Conservation (phyloP, 2,329 filamentous ascomycete genomes). For the Paracoccidioides brasiliensis region DNA sequence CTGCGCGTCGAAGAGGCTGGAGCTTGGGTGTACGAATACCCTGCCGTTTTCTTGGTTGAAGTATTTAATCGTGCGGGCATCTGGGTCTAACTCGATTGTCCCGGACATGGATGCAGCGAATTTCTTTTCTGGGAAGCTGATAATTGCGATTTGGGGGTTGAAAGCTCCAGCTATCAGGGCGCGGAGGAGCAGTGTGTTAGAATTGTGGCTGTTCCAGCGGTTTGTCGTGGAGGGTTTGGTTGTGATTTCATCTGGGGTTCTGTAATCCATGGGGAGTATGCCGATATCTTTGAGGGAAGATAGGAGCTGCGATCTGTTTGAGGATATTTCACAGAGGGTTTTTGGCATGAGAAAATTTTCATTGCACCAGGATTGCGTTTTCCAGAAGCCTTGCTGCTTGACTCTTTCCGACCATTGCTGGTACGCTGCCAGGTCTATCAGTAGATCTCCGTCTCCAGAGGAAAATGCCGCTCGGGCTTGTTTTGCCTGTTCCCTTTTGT, state of each 20-base stretch:
- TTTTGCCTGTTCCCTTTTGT: slow-evolving; percentile 71
- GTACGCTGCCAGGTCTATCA: slow-evolving; percentile 76
- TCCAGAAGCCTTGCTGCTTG: slow-evolving; percentile 32
- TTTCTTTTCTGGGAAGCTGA: slow-evolving; percentile 91
- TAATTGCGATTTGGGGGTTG: slow-evolving; percentile 76
- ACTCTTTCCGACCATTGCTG: slow-evolving; percentile 65
- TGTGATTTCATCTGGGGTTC: not conserved
- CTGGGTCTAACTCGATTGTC: slow-evolving; percentile 83
- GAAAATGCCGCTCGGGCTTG: slow-evolving; percentile 63
- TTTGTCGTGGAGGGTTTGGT: slow-evolving; percentile 34
- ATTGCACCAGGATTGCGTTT: slow-evolving; percentile 59
- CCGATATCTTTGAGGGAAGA: slow-evolving; percentile 75
- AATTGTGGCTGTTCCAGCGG: slow-evolving; percentile 22
- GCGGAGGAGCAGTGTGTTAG: slow-evolving; percentile 44
- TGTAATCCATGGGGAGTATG: slow-evolving; percentile 50
- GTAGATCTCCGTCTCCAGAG: slow-evolving; percentile 66
- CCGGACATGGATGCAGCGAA: slow-evolving; percentile 78
- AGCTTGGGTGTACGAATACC: slow-evolving; percentile 86
- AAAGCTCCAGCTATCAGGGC: slow-evolving; percentile 62
- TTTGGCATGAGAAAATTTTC: slow-evolving; percentile 74
- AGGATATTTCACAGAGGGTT: slow-evolving; percentile 75
- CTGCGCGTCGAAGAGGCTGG: slow-evolving; percentile 72
- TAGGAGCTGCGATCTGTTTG: slow-evolving; percentile 75
- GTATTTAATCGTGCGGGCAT: slow-evolving; percentile 84
- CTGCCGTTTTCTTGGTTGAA: slow-evolving; percentile 74